Conservation (phyloP, 257 asterid species). For the Hygrophila difformis region DNA sequence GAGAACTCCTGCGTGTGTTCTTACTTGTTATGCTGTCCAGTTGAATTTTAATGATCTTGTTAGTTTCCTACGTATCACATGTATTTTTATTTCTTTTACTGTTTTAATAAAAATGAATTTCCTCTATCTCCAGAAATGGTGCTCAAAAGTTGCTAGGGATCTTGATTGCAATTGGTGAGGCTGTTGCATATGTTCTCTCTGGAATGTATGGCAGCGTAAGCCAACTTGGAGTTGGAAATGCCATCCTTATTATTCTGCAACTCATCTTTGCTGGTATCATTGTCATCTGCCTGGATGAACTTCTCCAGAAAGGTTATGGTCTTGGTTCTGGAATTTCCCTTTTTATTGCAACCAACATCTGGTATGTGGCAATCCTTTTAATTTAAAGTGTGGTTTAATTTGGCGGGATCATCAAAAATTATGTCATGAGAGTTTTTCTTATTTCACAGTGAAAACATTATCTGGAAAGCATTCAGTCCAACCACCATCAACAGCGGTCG, state of each 20-base stretch:
- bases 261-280: conserved; percentile 80
- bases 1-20: no score
- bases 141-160: conserved; percentile 77
- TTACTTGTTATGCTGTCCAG: no score
- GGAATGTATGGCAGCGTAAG: conserved; percentile 83
- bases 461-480: conserved; percentile 88
- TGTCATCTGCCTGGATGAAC: conserved; percentile 79
- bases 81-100: neutral
- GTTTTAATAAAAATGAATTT: neutral
- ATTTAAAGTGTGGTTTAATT: conserved; percentile 1
- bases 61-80: no score
- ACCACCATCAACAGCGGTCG: conserved; percentile 82
- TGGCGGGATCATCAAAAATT: conserved; percentile 6
- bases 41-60: neutral
- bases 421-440: neutral
- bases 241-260: conserved; percentile 69
- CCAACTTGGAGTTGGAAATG: conserved; percentile 84
- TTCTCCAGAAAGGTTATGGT: conserved; percentile 83
- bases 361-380: conserved; percentile 30
- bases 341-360: conserved; percentile 77
- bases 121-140: conserved; percentile 43
- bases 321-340: conserved; percentile 81
- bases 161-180: conserved; percentile 77
- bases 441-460: conserved; percentile 59
- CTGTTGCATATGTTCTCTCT: conserved; percentile 78